Evolutionary conservation across 108 stramenopile species (phyloP).

Genomic region (Phaeodactylum tricornutum): DNA sequence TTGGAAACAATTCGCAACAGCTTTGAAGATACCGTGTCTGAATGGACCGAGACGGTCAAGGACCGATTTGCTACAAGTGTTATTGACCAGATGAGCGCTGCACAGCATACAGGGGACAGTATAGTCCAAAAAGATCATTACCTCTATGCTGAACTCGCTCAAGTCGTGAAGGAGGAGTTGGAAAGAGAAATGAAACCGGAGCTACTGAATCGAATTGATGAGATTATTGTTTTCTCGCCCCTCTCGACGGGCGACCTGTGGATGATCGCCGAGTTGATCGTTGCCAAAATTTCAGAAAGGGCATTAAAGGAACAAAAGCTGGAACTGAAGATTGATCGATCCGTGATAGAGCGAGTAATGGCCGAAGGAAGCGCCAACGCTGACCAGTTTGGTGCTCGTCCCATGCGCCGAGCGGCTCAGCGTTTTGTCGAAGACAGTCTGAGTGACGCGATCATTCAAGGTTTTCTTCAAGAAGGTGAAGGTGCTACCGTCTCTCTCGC

Average conservation of each 20-base stretch:
- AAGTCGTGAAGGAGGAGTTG: conserved; percentile 85
- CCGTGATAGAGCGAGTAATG: conserved; percentile 42
- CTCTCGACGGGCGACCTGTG: conserved; percentile 58
- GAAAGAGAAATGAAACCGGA: conserved; percentile 89
- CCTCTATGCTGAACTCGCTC: conserved; percentile 58
- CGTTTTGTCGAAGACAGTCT: conserved; percentile 81
- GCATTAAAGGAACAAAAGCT: conserved; percentile 53
- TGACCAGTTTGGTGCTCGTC: conserved; percentile 79
- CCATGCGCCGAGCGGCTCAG: conserved; percentile 76
- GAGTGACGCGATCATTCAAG: conserved; percentile 76
- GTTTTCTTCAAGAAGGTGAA: conserved; percentile 63
- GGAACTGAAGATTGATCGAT: conserved; percentile 29
- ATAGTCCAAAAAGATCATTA: neutral
- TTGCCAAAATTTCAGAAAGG: conserved; percentile 45
- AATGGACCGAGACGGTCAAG: conserved; percentile 4
- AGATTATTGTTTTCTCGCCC: conserved; percentile 92
- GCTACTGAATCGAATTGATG: conserved; percentile 98
- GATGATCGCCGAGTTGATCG: conserved; percentile 54
- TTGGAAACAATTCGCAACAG: conserved; percentile 11
- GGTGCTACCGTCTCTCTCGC: too few relatives aligned
- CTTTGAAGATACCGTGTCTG: conserved; percentile 6
- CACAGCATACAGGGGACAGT: neutral
- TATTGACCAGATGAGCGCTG: neutral
- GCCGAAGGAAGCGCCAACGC: conserved; percentile 64
- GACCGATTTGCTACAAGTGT: neutral